These are phyloP conservation scores for Deuterostichococcus epilithicus DNA, from an alignment of 139 green algal species.

Conservation along the genomic window DNA sequence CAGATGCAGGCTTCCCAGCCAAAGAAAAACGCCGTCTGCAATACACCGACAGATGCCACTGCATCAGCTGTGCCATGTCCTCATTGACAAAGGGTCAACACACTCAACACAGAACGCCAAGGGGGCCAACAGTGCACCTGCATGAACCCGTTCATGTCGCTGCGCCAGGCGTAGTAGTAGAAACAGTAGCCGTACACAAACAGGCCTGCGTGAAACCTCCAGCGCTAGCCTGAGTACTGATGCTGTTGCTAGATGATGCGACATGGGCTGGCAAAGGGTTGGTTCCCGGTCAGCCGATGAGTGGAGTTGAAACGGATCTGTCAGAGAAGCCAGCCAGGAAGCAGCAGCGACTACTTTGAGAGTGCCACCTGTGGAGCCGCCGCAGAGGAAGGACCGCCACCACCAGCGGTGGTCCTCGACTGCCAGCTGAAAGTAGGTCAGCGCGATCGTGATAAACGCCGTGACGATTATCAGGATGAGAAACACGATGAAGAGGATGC, in stretches of 20 bases:
- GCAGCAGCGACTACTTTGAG: neutral
- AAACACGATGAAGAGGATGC: conserved; percentile 94
- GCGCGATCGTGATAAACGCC: conserved; percentile 91
- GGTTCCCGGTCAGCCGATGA: no score
- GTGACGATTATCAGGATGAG: conserved; percentile 91
- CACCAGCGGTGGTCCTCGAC: conserved; percentile 93
- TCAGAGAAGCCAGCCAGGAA: neutral
- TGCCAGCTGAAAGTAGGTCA: conserved; percentile 96
- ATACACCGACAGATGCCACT: conserved; percentile 18
- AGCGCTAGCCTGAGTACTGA: neutral
- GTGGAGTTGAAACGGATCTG: no score
- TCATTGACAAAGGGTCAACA: neutral
- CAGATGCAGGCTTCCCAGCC: conserved; percentile 59
- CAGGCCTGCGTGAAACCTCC: conserved; percentile 44
- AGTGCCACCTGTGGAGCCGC: conserved; percentile 78
- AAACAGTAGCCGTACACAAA: conserved; percentile 97
- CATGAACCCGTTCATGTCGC: conserved; percentile 85
- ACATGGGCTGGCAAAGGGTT: no score
- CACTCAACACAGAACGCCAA: neutral
- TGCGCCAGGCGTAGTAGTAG: conserved; percentile 92
- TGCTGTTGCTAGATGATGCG: no score
- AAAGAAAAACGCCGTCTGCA: conserved; percentile 78
- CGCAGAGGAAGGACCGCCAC: conserved; percentile 93
- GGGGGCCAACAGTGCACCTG: conserved; percentile 24
- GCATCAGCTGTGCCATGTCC: neutral